Percentiles rank a stretch among this genome's conserved stretches.
Conservation (phyloP, 140 eudicot species). For the Senecio squalidus region DNA sequence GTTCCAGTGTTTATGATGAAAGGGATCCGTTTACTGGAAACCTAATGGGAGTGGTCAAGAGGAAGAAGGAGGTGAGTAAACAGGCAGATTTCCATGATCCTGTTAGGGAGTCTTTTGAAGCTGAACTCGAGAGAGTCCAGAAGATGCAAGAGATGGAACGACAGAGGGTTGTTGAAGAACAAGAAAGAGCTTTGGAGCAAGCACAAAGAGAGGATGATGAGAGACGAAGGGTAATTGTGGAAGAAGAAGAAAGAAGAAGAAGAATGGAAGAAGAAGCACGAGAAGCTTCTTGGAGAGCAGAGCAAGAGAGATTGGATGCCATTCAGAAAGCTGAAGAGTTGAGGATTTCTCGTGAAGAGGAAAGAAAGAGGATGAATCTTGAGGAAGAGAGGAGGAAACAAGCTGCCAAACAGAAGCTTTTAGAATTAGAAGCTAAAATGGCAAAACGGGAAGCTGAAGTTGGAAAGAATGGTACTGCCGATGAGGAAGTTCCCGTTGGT, state of each 20-base stretch:
- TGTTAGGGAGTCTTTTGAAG: constrained; percentile 93
- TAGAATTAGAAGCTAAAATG: constrained; percentile 84
- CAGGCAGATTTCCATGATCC: constrained; percentile 78
- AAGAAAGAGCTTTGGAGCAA: constrained; percentile 82
- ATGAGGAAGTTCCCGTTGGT: constrained; percentile 37
- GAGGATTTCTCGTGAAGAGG: constrained; percentile 79
- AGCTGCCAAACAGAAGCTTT: constrained; percentile 93
- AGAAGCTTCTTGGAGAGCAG: constrained; percentile 93
- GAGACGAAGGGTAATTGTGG: constrained; percentile 58
- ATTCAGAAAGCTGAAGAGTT: constrained; percentile 72
- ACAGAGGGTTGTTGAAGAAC: constrained; percentile 67
- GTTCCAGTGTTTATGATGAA: constrained; percentile 58
- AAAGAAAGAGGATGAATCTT: constrained; percentile 49
- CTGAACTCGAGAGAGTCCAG: constrained; percentile 96
- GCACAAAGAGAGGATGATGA: constrained; percentile 90
- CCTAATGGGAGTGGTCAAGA: constrained; percentile 62
- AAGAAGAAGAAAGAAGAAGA: constrained; percentile 71
- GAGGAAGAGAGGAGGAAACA: constrained; percentile 95
- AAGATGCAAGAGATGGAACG: constrained; percentile 97
- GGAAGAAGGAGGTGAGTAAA: constrained; percentile 60
- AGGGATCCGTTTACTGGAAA: constrained; percentile 66
- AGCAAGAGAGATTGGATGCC: constrained; percentile 76
- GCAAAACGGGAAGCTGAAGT: constrained; percentile 65
- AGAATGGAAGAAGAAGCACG: constrained; percentile 84
- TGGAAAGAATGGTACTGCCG: constrained; percentile 37